Evolutionary conservation across 352 stramenopile genomes (phyloP), one percentile per base, ranked within the genome.

Genomic region (Saprolegnia parasitica): DNA sequence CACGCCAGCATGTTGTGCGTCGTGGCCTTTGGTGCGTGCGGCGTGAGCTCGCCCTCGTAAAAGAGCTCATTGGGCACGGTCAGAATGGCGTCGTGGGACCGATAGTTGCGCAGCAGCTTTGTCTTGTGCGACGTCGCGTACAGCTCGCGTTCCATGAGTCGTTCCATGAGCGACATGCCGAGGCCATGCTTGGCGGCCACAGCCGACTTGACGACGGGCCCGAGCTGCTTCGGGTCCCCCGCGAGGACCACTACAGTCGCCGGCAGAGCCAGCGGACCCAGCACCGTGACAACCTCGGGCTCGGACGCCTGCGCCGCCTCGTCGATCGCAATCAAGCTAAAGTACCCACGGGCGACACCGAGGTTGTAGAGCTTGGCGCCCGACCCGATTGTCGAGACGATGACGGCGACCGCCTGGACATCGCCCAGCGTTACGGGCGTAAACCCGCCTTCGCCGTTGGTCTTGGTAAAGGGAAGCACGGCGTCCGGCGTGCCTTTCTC

Each of bases 201-300:
- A 32, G 74, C 64, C 20, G 72, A 83, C 39, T 65, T 77, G 56
- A 85, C 72, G 40, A 82, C 75, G 24, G 81, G 78, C 24, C 83
- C 80, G 15, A 91, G 64, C 74, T 94, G 86, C 65, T 77, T 78
- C 16, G 83, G 83, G 77, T 93, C 83, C 10, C 85, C 83, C 15
- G 80, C 82, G 4, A 93, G 70, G 39, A 89, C 65, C 9, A 90
- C 67, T 37, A 56, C 52, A 20, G 76, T 77, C 24, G 37, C 32
- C 10, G 24, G 13, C 18, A 57, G 56, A 1, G 72, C 71, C 9
- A 77, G 64, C 10, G 73, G 47, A 5, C 68, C 68, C 4, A 78
- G n/a, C 5, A 73, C 58, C 23, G 62, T 55, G 42, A 87, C 29
- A 4, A 75, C 74, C 65, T 82, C 77, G 26, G 77, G 68, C 74